Conservation (phyloP, 345 rosid genomes). For the Salix exigua region DNA sequence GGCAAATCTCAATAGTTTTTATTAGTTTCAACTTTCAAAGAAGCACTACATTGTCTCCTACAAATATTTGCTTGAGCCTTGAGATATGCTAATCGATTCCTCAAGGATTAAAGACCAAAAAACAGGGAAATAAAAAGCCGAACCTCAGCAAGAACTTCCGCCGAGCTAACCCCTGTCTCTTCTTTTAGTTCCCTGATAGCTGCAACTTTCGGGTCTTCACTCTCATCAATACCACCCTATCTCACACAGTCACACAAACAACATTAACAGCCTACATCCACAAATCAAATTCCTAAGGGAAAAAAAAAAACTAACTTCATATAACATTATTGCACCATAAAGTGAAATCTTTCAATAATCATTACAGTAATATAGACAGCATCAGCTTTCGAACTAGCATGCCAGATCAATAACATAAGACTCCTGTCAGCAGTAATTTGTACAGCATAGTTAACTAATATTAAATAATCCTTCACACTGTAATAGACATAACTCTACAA, state of each 20-base stretch:
- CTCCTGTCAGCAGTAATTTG: not conserved
- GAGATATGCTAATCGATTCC: not conserved
- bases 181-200: conserved; percentile 85
- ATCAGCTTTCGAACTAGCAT: too few relatives aligned
- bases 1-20: not conserved
- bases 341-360: not conserved
- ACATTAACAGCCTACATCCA: not conserved
- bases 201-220: conserved; percentile 85
- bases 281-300: not conserved
- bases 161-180: conserved; percentile 84
- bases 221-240: conserved; percentile 87
- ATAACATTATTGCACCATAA: not conserved
- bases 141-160: conserved; percentile 78
- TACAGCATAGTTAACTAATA: not conserved
- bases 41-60: not conserved
- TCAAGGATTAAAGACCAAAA: not conserved
- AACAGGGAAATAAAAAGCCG: conserved; percentile 12
- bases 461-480: not conserved
- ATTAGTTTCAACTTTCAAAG: not conserved
- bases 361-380: not conserved
- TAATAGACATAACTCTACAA: not conserved
- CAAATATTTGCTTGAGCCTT: not conserved
- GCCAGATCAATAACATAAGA: not conserved
- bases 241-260: not conserved
- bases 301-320: not conserved